Evolutionary conservation across 345 rosid species (phyloP).

Genomic region (Physaria fendleri): DNA sequence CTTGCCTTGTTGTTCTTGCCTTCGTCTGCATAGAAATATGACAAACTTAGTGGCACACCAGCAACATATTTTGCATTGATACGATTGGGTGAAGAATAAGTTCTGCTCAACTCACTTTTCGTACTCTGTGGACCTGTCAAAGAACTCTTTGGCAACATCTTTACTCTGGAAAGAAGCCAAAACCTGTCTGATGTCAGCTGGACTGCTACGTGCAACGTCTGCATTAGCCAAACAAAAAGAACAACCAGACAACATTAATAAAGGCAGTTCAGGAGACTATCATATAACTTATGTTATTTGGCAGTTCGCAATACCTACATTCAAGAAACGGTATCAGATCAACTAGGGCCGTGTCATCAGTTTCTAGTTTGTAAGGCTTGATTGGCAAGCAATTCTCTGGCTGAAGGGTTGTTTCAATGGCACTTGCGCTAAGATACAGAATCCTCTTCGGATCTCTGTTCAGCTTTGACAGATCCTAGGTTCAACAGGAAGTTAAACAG

Average conservation of each 20-base stretch:
- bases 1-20: slow-evolving; percentile 88
- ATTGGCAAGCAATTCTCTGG: slow-evolving; percentile 81
- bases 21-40: slow-evolving; percentile 43
- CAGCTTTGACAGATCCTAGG: slow-evolving; percentile 98
- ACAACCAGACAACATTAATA: slow-evolving; percentile 7
- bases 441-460: slow-evolving; percentile 81
- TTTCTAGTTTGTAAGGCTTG: slow-evolving; percentile 72
- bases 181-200: slow-evolving; percentile 77
- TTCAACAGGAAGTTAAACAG: slow-evolving; percentile 13
- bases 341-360: slow-evolving; percentile 76
- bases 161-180: slow-evolving; percentile 65
- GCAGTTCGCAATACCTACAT: slow-evolving; percentile 44
- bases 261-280: neutral
- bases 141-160: slow-evolving; percentile 77
- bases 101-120: slow-evolving; percentile 46
- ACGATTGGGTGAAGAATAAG: neutral
- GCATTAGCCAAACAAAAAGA: slow-evolving; percentile 15
- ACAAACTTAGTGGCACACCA: neutral
- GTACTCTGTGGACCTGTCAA: slow-evolving; percentile 75
- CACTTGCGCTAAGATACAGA: slow-evolving; percentile 76
- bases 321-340: slow-evolving; percentile 98
- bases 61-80: neutral
- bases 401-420: slow-evolving; percentile 76
- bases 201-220: slow-evolving; percentile 83
- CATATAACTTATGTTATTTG: neutral